Percentiles rank a stretch among this genome's conserved stretches.
These are phyloP conservation scores for Xenosphaeropsis pyriputrescens DNA, from an alignment of 2,329 filamentous ascomycete species.

Conservation along the genomic window DNA sequence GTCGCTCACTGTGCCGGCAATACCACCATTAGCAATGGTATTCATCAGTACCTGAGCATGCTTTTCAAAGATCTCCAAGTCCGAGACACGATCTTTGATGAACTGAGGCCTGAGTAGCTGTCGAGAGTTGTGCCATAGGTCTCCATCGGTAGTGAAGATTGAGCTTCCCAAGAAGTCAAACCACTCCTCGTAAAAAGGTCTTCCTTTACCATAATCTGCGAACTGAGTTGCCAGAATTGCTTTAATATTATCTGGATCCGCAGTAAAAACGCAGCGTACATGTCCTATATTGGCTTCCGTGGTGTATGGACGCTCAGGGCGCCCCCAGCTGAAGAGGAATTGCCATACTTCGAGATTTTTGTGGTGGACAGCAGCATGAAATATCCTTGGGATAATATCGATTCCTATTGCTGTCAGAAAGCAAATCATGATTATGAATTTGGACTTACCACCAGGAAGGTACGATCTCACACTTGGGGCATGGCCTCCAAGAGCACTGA, in stretches of 20 bases:
- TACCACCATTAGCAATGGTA: conserved; percentile 44
- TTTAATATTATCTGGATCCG: conserved; percentile 82
- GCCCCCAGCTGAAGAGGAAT: conserved; percentile 28
- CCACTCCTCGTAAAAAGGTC: conserved; percentile 62
- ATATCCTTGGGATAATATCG: conserved; percentile 44
- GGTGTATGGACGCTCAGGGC: conserved; percentile 28
- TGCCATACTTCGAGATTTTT: conserved; percentile 48
- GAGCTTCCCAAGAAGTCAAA: conserved; percentile 59
- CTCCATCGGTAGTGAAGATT: conserved; percentile 70
- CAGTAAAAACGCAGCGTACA: conserved; percentile 55
- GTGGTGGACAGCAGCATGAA: conserved; percentile 35
- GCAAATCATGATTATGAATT: neutral
- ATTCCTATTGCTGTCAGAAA: conserved; percentile 32
- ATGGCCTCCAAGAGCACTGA: conserved; percentile 29
- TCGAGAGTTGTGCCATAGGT: conserved; percentile 66
- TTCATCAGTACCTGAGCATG: conserved; percentile 63
- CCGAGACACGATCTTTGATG: conserved; percentile 68
- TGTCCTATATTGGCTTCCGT: conserved; percentile 40
- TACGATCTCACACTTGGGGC: conserved; percentile 21
- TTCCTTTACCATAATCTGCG: conserved; percentile 68
- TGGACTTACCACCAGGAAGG: conserved; percentile 28
- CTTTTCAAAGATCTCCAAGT: conserved; percentile 67
- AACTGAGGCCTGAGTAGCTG: conserved; percentile 78
- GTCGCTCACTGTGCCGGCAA: conserved; percentile 47
- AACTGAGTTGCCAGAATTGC: conserved; percentile 83